phyloP scores from a whole-genome alignment of 257 asterid species.

The Solanum piurae region DNA sequence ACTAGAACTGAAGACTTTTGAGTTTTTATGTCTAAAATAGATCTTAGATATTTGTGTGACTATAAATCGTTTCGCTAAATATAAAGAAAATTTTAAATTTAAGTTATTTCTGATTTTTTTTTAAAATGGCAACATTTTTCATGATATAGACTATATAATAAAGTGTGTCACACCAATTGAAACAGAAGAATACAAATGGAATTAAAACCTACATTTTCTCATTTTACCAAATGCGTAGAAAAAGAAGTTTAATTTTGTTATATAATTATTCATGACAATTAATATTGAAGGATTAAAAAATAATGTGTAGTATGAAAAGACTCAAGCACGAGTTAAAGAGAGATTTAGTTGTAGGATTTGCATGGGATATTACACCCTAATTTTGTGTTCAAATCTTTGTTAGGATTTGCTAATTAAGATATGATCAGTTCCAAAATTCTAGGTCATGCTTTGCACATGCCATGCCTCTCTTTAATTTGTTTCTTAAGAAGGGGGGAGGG shows the following conservation, averaged over 20 bases:
- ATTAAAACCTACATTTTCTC: not conserved
- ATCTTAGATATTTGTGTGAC: too few relatives aligned
- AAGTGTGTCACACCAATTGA: too few relatives aligned
- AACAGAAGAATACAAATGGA: not conserved
- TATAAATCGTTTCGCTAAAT: too few relatives aligned
- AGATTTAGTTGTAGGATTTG: not conserved
- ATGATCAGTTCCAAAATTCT: not conserved
- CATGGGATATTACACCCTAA: conserved; percentile 15
- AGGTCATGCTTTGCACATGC: conserved; percentile 8
- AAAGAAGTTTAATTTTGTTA: not conserved
- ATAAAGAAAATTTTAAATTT: too few relatives aligned
- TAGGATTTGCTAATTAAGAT: not conserved
- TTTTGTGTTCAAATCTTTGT: not conserved
- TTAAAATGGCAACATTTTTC: too few relatives aligned
- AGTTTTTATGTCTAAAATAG: too few relatives aligned
- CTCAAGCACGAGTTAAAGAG: not conserved
- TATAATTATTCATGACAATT: not conserved
- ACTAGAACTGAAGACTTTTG: too few relatives aligned
- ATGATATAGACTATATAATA: too few relatives aligned
- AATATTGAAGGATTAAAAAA: not conserved
- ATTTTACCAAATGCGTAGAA: not conserved
- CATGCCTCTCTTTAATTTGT: not conserved
- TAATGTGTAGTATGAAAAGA: not conserved
- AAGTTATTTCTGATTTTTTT: too few relatives aligned
- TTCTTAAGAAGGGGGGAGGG: not conserved